Conservation (phyloP, 2,329 filamentous ascomycete genomes). For the Lecanicillium sp. region DNA sequence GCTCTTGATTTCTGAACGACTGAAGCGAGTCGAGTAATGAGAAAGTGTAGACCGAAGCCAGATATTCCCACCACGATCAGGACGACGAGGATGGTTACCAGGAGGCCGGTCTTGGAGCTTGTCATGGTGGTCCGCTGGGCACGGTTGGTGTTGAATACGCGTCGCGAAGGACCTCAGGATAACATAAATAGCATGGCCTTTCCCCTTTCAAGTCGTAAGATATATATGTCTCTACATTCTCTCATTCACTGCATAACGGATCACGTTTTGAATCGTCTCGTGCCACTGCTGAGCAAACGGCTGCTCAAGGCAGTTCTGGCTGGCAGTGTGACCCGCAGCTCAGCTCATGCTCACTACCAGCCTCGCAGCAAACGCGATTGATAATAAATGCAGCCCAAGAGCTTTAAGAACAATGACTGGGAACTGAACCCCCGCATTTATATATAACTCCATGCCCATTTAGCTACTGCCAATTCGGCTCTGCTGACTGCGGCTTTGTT, state of each 20-base stretch:
- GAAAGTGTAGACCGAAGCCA: background rate
- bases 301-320: no score
- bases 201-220: no score
- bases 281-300: background rate
- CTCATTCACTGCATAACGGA: background rate
- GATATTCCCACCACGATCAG: background rate
- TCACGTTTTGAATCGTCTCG: background rate
- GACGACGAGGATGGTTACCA: conserved; percentile 8
- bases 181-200: no score
- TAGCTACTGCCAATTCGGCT: background rate
- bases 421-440: no score
- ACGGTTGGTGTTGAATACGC: background rate
- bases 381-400: no score
- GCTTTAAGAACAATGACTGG: no score
- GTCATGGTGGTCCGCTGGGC: conserved; percentile 1
- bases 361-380: no score
- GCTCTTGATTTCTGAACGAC: background rate
- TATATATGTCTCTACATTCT: no score
- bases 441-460: background rate
- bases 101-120: conserved; percentile 4
- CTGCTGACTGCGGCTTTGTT: background rate
- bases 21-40: background rate
- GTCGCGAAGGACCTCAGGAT: background rate
- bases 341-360: no score
- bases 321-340: background rate